Evolutionary conservation across 192 early-diverging fungal species (phyloP).

Genomic region (Physocladia obscura): DNA sequence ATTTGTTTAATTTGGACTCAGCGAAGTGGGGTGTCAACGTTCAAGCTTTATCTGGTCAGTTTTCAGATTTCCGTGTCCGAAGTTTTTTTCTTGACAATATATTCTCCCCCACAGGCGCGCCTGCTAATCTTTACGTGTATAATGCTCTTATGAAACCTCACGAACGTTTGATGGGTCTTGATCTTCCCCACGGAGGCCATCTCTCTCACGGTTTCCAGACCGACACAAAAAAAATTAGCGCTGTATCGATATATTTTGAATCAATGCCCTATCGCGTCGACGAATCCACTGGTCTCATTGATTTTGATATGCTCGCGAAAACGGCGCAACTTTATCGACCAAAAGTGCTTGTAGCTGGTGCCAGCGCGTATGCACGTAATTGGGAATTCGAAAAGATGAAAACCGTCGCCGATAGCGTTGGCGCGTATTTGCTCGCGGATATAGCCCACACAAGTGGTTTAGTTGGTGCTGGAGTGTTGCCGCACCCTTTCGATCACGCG

Average conservation of each 20-base stretch:
- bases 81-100: too few species aligned
- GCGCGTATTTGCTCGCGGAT: slow-evolving; percentile 93
- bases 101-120: slow-evolving; percentile 61
- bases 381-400: slow-evolving; percentile 89
- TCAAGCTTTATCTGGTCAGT: slow-evolving; percentile 80
- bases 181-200: slow-evolving; percentile 97
- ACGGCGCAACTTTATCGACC: slow-evolving; percentile 85
- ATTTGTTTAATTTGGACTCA: slow-evolving; percentile 80
- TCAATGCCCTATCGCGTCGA: slow-evolving; percentile 91
- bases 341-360: slow-evolving; percentile 94
- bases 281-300: slow-evolving; percentile 86
- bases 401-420: slow-evolving; percentile 74
- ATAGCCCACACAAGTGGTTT: slow-evolving; percentile 95
- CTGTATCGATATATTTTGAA: slow-evolving; percentile 93
- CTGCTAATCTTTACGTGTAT: slow-evolving; percentile 97
- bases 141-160: slow-evolving; percentile 92
- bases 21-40: slow-evolving; percentile 97
- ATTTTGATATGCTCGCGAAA: slow-evolving; percentile 84
- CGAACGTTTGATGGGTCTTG: slow-evolving; percentile 97
- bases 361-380: slow-evolving; percentile 91
- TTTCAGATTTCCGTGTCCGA: neutral
- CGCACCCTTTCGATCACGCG: slow-evolving; percentile 85
- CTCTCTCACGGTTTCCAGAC: slow-evolving; percentile 98
- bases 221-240: slow-evolving; percentile 93
- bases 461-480: slow-evolving; percentile 83